Evolutionary conservation across 2,329 filamentous ascomycete genomes (phyloP).

Genomic region (Cercospora beticola): DNA sequence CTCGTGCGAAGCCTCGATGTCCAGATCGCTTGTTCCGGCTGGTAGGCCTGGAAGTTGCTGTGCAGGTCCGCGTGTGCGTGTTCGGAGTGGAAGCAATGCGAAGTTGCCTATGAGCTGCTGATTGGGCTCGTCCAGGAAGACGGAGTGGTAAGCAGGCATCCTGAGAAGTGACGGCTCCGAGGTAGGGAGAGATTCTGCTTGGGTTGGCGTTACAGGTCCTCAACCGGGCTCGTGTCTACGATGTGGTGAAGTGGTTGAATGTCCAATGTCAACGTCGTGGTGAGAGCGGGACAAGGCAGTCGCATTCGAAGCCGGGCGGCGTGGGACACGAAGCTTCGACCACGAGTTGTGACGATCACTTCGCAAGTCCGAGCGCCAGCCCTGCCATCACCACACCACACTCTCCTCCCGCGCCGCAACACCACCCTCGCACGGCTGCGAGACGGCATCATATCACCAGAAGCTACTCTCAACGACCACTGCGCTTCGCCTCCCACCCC

Average conservation of each 20-base stretch:
- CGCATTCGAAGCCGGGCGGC: constrained; percentile 3
- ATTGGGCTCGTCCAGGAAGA: constrained; percentile 81
- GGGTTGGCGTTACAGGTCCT: background rate
- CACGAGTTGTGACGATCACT: constrained; percentile 6
- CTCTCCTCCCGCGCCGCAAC: background rate
- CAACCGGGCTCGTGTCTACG: background rate
- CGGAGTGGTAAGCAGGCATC: constrained; percentile 81
- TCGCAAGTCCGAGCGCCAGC: constrained; percentile 4
- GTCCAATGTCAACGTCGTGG: constrained; percentile 3
- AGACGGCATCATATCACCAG: background rate
- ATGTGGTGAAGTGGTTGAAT: background rate
- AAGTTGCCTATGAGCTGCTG: constrained; percentile 79
- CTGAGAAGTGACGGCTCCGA: constrained; percentile 2
- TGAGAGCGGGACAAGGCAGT: constrained; percentile 6
- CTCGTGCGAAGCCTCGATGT: constrained; percentile 76
- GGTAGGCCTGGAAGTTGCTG: constrained; percentile 68
- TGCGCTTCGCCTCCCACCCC: background rate
- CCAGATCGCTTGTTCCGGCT: constrained; percentile 55
- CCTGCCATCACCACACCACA: background rate
- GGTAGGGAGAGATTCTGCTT: background rate
- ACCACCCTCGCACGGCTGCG: background rate
- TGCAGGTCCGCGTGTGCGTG: constrained; percentile 91
- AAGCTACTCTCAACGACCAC: background rate
- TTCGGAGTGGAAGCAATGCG: constrained; percentile 89
- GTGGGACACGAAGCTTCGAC: constrained; percentile 5